These are phyloP conservation scores for Scedosporium apiospermum DNA, from an alignment of 2,329 filamentous ascomycete genomes.

Conservation along the genomic window DNA sequence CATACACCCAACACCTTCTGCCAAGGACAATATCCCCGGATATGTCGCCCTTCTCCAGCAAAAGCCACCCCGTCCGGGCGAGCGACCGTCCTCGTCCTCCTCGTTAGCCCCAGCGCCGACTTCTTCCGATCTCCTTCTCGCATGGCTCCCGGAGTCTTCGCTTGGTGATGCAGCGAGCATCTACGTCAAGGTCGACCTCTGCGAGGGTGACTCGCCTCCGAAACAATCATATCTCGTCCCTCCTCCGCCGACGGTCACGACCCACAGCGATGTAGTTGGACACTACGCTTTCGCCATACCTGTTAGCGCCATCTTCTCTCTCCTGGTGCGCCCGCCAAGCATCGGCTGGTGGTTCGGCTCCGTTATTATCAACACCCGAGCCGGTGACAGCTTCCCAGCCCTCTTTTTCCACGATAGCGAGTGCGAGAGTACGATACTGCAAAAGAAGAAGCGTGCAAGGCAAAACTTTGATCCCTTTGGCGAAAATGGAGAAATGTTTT, in stretches of 20 bases:
- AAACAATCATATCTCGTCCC: slow-evolving; percentile 86
- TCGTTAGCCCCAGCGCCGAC: slow-evolving; percentile 30
- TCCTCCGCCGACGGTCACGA: slow-evolving; percentile 76
- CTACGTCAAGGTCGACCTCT: slow-evolving; percentile 92
- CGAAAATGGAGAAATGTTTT: slow-evolving; percentile 79
- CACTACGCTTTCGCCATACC: slow-evolving; percentile 89
- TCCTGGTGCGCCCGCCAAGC: slow-evolving; percentile 83
- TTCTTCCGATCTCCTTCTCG: slow-evolving; percentile 70
- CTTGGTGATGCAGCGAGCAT: slow-evolving; percentile 78
- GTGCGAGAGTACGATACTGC: slow-evolving; percentile 88
- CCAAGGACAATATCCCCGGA: slow-evolving; percentile 91
- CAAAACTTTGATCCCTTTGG: slow-evolving; percentile 89
- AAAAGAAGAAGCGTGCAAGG: slow-evolving; percentile 75
- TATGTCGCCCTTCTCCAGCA: slow-evolving; percentile 92
- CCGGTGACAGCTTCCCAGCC: slow-evolving; percentile 88
- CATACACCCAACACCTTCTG: slow-evolving; percentile 83
- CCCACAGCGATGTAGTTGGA: slow-evolving; percentile 60
- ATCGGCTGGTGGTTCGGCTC: slow-evolving; percentile 98
- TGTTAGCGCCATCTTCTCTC: slow-evolving; percentile 79
- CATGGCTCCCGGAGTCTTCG: slow-evolving; percentile 86
- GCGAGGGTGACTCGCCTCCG: slow-evolving; percentile 70
- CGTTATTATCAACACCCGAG: slow-evolving; percentile 81
- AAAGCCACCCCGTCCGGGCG: slow-evolving; percentile 44
- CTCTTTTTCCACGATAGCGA: slow-evolving; percentile 97
- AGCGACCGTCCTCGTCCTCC: slow-evolving; percentile 24